These are phyloP conservation scores for Hirschfeldia incana DNA, from an alignment of 345 rosid species.

Conservation along the genomic window DNA sequence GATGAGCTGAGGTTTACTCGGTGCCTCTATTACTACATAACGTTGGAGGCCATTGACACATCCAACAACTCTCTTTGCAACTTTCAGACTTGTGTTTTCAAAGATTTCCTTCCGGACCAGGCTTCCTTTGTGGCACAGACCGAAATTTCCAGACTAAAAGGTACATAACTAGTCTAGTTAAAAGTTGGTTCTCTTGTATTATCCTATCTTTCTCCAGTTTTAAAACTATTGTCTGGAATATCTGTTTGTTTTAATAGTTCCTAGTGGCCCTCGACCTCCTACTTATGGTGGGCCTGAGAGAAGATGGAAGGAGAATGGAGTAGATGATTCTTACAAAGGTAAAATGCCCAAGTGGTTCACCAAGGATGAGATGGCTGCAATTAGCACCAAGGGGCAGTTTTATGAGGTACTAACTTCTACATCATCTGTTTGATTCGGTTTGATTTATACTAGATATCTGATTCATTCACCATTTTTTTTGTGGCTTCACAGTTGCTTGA, in stretches of 20 bases:
- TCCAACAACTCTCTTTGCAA: background rate
- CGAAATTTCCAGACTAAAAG: background rate
- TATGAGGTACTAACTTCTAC: background rate
- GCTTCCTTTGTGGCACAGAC: background rate
- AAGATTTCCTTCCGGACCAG: background rate
- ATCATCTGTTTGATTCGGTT: background rate
- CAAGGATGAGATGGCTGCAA: background rate
- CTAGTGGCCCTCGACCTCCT: background rate
- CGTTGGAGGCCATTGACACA: background rate
- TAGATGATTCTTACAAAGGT: background rate
- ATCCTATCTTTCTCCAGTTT: background rate
- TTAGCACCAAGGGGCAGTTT: background rate
- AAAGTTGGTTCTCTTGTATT: background rate
- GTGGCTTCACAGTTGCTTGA: background rate
- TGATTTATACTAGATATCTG: background rate
- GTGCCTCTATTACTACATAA: background rate
- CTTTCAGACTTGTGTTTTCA: background rate
- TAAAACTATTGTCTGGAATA: background rate
- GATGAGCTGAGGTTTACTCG: background rate
- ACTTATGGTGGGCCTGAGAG: background rate
- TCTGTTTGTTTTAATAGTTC: background rate
- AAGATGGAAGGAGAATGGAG: background rate
- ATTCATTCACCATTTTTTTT: background rate
- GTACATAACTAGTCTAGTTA: background rate
- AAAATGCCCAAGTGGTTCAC: background rate